Percentiles rank a stretch among this genome's conserved stretches.
Evolutionary conservation across 495 filamentous ascomycete genomes (phyloP).

Genomic region (Xylaria grammica): DNA sequence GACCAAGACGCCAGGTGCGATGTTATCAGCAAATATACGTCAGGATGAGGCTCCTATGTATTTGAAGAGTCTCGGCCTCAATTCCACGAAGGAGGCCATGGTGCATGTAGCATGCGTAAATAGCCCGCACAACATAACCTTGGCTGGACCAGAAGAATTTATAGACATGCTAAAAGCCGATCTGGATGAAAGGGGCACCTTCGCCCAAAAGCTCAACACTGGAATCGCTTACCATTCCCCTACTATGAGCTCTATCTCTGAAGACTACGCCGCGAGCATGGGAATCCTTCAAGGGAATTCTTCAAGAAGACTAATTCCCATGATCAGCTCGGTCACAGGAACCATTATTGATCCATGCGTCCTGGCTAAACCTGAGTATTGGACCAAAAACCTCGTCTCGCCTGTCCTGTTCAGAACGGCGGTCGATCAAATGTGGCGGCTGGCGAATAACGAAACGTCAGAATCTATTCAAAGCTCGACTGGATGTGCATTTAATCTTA

Average conservation of each 20-base stretch:
- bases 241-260: constrained; percentile 40
- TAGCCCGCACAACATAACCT: constrained; percentile 47
- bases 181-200: constrained; percentile 38
- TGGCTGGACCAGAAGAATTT: constrained; percentile 40
- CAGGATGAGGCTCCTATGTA: constrained; percentile 20
- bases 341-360: constrained; percentile 29
- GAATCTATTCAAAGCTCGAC: not conserved
- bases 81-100: too few relatives aligned
- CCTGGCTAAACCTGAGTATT: constrained; percentile 37
- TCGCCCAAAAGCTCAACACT: constrained; percentile 45
- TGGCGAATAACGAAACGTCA: constrained; percentile 19
- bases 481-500: too few relatives aligned
- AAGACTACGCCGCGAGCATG: constrained; percentile 45
- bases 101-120: constrained; percentile 52
- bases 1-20: constrained; percentile 33
- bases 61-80: too few relatives aligned
- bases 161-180: constrained; percentile 39
- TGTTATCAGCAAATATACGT: constrained; percentile 51
- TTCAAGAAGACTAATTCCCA: constrained; percentile 20
- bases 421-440: constrained; percentile 29
- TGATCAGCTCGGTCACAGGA: constrained; percentile 42
- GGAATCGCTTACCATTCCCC: constrained; percentile 48
- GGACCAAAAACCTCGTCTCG: constrained; percentile 51
- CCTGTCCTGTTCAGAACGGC: constrained; percentile 52
- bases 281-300: constrained; percentile 19